Conservation (phyloP, 768 basidiomycete species). For the Boletus pseudopeckii region DNA sequence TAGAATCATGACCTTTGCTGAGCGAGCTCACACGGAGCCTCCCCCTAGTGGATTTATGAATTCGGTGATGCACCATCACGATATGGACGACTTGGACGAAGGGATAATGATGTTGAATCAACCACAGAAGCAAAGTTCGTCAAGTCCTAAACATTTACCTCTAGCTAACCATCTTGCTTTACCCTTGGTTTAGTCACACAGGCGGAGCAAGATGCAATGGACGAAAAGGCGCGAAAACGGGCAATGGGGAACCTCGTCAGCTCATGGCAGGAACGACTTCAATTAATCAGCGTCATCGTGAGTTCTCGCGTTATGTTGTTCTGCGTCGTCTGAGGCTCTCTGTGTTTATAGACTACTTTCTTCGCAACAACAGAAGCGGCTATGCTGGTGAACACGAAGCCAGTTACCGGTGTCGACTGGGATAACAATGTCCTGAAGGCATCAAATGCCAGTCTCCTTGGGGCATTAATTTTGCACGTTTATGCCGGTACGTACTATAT, state of each 20-base stretch:
- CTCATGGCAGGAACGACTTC: conserved; percentile 61
- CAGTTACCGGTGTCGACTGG: conserved; percentile 16
- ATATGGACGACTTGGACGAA: conserved; percentile 16
- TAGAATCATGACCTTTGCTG: conserved; percentile 9
- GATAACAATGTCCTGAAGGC: conserved; percentile 22
- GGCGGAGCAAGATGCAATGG: conserved; percentile 46
- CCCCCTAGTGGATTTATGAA: conserved; percentile 15
- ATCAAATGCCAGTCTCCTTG: conserved; percentile 47
- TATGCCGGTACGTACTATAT: conserved; percentile 40
- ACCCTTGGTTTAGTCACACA: conserved; percentile 37
- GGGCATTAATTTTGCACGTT: conserved; percentile 52
- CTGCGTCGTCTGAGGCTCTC: background rate
- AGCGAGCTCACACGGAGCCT: conserved; percentile 21
- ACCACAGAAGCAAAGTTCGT: conserved; percentile 22
- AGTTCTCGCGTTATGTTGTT: conserved; percentile 17
- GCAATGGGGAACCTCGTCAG: conserved; percentile 51
- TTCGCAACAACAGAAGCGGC: conserved; percentile 58
- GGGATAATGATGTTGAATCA: background rate
- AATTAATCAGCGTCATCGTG: conserved; percentile 58
- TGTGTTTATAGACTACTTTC: conserved; percentile 50
- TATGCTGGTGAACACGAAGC: conserved; percentile 45
- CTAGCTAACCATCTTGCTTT: background rate
- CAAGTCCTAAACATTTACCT: background rate
- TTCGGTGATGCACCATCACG: conserved; percentile 17
- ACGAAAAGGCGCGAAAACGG: conserved; percentile 42